Base-by-base conservation (phyloP, 2,329 filamentous ascomycete species). In the Fusarium irregulare region DNA sequence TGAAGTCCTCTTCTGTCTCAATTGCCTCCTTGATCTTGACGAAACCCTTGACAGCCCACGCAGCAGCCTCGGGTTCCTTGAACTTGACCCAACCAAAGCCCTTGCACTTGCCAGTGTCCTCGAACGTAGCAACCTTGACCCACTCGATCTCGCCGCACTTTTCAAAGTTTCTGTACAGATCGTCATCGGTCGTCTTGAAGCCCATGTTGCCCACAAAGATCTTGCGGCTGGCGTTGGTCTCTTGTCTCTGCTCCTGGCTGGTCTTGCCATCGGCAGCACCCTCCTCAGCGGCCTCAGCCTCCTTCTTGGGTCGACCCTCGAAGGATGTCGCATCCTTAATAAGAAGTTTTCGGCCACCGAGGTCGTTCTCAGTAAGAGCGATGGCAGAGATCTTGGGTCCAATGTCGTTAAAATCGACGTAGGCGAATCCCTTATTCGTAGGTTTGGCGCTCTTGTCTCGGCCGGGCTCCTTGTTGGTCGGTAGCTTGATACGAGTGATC, bases 91-190 rank as follows among this genome's bases (percentile, higher is more conserved):
- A 99, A 8, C 91, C 96, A 81, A 92, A 99, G 20, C 96, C 97
- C 83, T 98, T 98, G 84, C 96, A 99, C 83, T 98, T 99, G 45
- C 96, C 96, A 21, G 91, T 91, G 79, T 99, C 97, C 80, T 98
- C 93, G 77, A 99, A 99, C 1, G 94, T 97, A 4, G 96, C 96
- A 72, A 98, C 85, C 81, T 97, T 95, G 70, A 93, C 87, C 83
- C 92, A 92, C 56, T 91, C 88, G 66, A 98, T 89, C 67, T 91
- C 86, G 53, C 96, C 96, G 78, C 95, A 98, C 78, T 91, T 93
- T 50, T 87, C 86, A 79, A 97, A 98, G 77, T 97, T 93, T 69
- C 90, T 86, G 71, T 89, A 85, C 51, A 99, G 81, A 73, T 93
- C 90, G 57, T 97, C 93, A 74, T 95, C 92, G 9, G 91, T 94